Percentiles rank a stretch among this genome's conserved stretches.
These are phyloP conservation scores for Colletotrichum lini DNA, from an alignment of 2,329 filamentous ascomycete species.

Conservation along the genomic window DNA sequence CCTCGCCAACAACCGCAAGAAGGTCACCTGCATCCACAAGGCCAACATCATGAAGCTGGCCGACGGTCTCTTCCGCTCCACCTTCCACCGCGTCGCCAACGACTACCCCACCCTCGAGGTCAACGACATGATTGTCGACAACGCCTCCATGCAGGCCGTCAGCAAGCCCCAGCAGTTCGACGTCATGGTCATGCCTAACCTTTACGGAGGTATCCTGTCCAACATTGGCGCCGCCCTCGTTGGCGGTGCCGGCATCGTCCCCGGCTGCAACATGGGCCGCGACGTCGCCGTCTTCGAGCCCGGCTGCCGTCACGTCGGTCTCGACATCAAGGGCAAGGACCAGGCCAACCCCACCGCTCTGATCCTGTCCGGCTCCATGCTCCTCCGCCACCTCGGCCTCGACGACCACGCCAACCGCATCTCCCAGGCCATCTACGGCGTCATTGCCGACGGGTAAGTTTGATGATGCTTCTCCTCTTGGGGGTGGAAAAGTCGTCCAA, in stretches of 20 bases:
- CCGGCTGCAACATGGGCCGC: slow-evolving; percentile 99
- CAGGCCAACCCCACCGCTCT: slow-evolving; percentile 98
- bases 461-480: neutral
- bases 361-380: slow-evolving; percentile 96
- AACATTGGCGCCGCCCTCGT: slow-evolving; percentile 99
- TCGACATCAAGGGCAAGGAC: slow-evolving; percentile 99
- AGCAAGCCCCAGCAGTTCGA: slow-evolving; percentile 98
- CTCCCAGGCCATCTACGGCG: slow-evolving; percentile 84
- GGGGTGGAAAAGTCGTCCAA: slow-evolving; percentile 1
- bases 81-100: slow-evolving; percentile 92
- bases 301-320: slow-evolving; percentile 98
- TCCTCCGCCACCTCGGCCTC: slow-evolving; percentile 95
- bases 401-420: slow-evolving; percentile 99
- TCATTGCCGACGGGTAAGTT: slow-evolving; percentile 89
- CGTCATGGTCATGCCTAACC: slow-evolving; percentile 99
- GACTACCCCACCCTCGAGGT: slow-evolving; percentile 96
- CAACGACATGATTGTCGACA: slow-evolving; percentile 99
- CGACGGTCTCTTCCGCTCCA: slow-evolving; percentile 98
- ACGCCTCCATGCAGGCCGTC: slow-evolving; percentile 99
- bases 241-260: slow-evolving; percentile 95
- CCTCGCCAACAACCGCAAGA: slow-evolving; percentile 98
- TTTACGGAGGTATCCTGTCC: slow-evolving; percentile 98
- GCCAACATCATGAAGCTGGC: slow-evolving; percentile 99
- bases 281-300: slow-evolving; percentile 99
- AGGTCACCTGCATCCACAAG: slow-evolving; percentile 99